phyloP scores from a whole-genome alignment of 2,329 filamentous ascomycete species.

The Colletotrichum horii region DNA sequence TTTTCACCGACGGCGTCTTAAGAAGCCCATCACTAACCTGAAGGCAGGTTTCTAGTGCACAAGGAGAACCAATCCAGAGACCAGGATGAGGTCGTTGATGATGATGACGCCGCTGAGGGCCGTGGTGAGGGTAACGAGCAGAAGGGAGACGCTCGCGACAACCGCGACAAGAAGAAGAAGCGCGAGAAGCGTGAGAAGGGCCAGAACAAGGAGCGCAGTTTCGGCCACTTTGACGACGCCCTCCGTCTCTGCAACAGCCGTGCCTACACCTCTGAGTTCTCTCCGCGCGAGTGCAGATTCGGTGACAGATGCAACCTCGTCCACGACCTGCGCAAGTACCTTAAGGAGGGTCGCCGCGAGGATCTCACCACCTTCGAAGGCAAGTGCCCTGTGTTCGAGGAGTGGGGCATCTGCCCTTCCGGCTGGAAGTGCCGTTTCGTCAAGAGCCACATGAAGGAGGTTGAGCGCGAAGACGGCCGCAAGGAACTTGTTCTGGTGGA shows the following conservation, averaged over 20 bases:
- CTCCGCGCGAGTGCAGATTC: conserved; percentile 76
- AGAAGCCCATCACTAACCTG: not conserved
- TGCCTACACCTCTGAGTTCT: conserved; percentile 78
- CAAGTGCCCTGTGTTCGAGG: conserved; percentile 81
- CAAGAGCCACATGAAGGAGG: conserved; percentile 83
- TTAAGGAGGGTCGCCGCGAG: conserved; percentile 79
- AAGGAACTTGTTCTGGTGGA: conserved; percentile 80
- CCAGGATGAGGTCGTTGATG: conserved; percentile 52
- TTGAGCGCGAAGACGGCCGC: conserved; percentile 77
- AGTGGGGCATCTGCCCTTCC: conserved; percentile 75
- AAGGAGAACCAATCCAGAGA: conserved; percentile 53
- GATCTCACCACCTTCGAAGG: conserved; percentile 80
- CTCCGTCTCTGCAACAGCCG: conserved; percentile 80
- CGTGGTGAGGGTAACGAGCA: conserved; percentile 49
- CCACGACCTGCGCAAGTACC: conserved; percentile 86
- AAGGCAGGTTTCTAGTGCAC: conserved; percentile 36
- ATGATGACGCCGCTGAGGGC: conserved; percentile 57
- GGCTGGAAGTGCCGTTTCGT: conserved; percentile 97
- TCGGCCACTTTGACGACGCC: conserved; percentile 79
- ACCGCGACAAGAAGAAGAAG: conserved; percentile 54
- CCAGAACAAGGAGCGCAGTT: conserved; percentile 84
- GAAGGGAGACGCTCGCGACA: conserved; percentile 41
- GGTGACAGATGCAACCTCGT: conserved; percentile 81
- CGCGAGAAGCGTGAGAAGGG: conserved; percentile 54
- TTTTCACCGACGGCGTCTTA: not conserved